Base-by-base conservation (phyloP, 306 rosid species). In the Psophocarpus tetragonolobus region DNA sequence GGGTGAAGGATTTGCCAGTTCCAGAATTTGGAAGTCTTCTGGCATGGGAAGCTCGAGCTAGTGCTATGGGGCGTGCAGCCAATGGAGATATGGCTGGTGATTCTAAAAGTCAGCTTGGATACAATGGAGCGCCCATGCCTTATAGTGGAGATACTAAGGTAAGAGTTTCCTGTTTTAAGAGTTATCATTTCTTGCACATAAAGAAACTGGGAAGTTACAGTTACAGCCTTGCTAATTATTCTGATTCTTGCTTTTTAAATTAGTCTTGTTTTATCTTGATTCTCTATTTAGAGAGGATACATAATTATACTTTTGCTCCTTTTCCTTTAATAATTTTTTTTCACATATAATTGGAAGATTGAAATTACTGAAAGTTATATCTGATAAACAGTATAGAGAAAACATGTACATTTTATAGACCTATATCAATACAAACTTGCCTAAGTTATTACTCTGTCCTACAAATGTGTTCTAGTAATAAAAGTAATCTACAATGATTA, bases 31-130 rank as follows among this genome's bases (percentile, higher is more conserved):
- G 97, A 70, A 88, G 71, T 77, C 98, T 95, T 85, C 91, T 82
- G 81, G 97, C 98, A 82, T 95, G 98, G 98, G 98, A 95, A 84
- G 96, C 90, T 61, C 88, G 92, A 73, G 97, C 97, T 62, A 88
- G 93, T 84, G 92, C 93, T 64, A 29, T 66, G 53, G 50, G 58
- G 91, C 95, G 92, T 81, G 91, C 89, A 23, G 93, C 82, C 64
- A 89, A 94, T 79, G 97, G 97, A 47, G 97, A 90, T 77, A 80
- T 80, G 44, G 81, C 47, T 53, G 91, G 93, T 82, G 97, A 96
- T 51, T 87, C 97, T 74, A 92, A 85, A 87, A 83, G 88, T 35
- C 88, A 86, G 48, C 30, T 89, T 68, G 97, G 92, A 33, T 90
- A 89, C 60, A 85, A 90, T 86, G 98, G 97, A 82, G 87, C 94